These are phyloP conservation scores for Termitomyces eurrhizus DNA, from an alignment of 768 basidiomycete genomes.

Conservation along the genomic window DNA sequence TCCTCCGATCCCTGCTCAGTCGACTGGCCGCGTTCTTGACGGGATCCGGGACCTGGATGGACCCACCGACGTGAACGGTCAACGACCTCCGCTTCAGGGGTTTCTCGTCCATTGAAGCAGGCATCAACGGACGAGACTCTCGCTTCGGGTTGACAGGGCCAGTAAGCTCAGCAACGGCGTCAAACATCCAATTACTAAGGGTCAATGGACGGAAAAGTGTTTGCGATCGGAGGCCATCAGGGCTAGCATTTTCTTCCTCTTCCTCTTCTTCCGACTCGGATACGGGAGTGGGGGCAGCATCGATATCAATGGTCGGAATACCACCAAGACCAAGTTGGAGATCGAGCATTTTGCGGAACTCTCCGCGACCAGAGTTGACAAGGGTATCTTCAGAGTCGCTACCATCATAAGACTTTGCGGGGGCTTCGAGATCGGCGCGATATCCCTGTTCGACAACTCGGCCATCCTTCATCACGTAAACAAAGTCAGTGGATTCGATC, in stretches of 20 bases:
- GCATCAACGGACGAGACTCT: conserved; percentile 28
- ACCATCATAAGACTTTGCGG: conserved; percentile 9
- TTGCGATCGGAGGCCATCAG: conserved; percentile 26
- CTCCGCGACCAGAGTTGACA: conserved; percentile 39
- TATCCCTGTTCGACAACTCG: conserved; percentile 84
- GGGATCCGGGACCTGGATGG: conserved; percentile 10
- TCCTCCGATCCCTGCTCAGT: conserved; percentile 32
- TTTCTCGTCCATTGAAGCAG: conserved; percentile 20
- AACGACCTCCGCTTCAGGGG: conserved; percentile 15
- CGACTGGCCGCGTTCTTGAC: neutral
- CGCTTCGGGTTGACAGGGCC: conserved; percentile 18
- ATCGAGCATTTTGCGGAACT: conserved; percentile 68
- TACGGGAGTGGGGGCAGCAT: conserved; percentile 34
- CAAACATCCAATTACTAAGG: conserved; percentile 83
- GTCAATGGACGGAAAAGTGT: conserved; percentile 54
- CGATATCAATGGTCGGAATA: conserved; percentile 41
- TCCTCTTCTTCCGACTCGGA: conserved; percentile 28
- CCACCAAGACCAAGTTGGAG: conserved; percentile 50
- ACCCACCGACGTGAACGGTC: conserved; percentile 21
- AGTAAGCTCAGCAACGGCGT: conserved; percentile 67
- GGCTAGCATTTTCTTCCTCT: conserved; percentile 31
- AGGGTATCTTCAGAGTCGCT: conserved; percentile 1
- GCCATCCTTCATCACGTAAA: conserved; percentile 87
- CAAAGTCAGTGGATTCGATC: conserved; percentile 72
- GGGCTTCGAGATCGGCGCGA: conserved; percentile 68